These are phyloP conservation scores for Backusella psychrophila DNA, from an alignment of 192 early-diverging fungal genomes.

Conservation along the genomic window DNA sequence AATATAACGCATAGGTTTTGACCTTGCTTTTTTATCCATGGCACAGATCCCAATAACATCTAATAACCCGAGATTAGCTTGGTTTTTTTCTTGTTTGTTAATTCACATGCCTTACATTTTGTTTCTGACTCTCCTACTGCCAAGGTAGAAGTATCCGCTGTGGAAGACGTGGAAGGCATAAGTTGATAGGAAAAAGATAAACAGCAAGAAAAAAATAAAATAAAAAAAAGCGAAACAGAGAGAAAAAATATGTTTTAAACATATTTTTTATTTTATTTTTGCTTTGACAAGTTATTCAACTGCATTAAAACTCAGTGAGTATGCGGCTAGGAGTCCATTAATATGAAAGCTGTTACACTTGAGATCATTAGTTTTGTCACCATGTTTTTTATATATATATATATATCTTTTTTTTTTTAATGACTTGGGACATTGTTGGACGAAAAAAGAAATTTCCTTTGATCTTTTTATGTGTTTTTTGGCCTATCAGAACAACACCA, in stretches of 20 bases:
- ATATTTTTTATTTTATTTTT: neutral
- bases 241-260: neutral
- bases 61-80: constrained; percentile 12
- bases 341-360: neutral
- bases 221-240: neutral
- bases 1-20: constrained; percentile 96
- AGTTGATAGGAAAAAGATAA: neutral
- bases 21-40: constrained; percentile 92
- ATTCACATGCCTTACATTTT: neutral
- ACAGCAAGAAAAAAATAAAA: neutral
- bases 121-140: neutral
- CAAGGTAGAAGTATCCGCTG: neutral
- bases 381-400: neutral
- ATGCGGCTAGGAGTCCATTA: neutral
- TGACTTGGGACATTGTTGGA: neutral
- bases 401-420: neutral
- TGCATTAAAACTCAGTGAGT: neutral
- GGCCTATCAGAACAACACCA: neutral
- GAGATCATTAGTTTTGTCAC: neutral
- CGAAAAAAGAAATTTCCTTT: neutral
- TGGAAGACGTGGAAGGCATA: neutral
- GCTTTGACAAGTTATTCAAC: neutral
- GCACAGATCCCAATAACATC: constrained; percentile 84
- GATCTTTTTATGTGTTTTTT: neutral
- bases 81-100: neutral